phyloP scores from a whole-genome alignment of 108 stramenopile species.

The Cyclotella atomus region DNA sequence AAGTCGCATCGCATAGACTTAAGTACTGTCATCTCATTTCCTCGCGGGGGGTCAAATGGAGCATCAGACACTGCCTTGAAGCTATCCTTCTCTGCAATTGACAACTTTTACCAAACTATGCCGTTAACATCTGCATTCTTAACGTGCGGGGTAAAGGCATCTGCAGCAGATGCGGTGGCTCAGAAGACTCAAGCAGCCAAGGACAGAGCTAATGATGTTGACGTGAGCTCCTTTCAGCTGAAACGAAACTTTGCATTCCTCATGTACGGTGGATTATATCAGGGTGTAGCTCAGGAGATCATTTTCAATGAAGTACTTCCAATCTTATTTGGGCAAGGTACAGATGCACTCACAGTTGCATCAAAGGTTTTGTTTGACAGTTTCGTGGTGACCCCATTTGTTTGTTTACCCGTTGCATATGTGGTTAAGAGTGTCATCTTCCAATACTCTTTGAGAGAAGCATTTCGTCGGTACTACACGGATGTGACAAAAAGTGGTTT shows the following conservation, averaged over 20 bases:
- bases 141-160: conserved; percentile 42
- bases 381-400: conserved; percentile 46
- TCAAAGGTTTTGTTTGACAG: conserved; percentile 60
- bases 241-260: conserved; percentile 56
- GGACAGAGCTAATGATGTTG: not conserved
- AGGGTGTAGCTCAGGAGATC: conserved; percentile 63
- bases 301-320: conserved; percentile 68
- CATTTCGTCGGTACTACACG: conserved; percentile 25
- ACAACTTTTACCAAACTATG: conserved; percentile 54
- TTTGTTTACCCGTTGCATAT: conserved; percentile 69
- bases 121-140: conserved; percentile 62
- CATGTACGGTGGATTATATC: conserved; percentile 67
- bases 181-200: conserved; percentile 7
- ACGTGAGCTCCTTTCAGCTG: not conserved
- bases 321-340: conserved; percentile 53
- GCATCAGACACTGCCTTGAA: not conserved
- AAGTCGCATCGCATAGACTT: not conserved
- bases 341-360: conserved; percentile 32
- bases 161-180: conserved; percentile 27
- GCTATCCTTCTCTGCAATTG: conserved; percentile 13
- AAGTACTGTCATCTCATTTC: not conserved
- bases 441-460: conserved; percentile 38
- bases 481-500: conserved; percentile 60
- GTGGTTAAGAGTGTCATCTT: conserved; percentile 58
- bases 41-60: conserved; percentile 5